These are phyloP conservation scores for Ceratocystis huliohia DNA, from an alignment of 2,329 filamentous ascomycete species.

Conservation along the genomic window DNA sequence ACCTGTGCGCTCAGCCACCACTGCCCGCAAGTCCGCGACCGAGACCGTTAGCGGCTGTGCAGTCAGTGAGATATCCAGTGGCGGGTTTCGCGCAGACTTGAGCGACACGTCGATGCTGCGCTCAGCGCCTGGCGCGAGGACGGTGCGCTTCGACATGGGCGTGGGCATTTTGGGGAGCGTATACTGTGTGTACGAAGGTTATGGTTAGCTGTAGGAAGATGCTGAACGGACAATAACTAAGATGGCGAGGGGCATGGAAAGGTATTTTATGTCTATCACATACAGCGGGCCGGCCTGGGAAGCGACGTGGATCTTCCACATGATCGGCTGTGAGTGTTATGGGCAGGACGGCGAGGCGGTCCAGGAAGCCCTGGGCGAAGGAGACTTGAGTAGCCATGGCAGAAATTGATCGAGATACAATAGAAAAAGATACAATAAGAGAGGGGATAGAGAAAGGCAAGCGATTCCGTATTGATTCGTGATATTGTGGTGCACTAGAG, in stretches of 20 bases:
- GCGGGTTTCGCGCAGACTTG: conserved; percentile 66
- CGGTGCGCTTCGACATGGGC: conserved; percentile 38
- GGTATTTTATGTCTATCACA: conserved; percentile 16
- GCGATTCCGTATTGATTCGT: no score
- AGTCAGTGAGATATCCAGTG: conserved; percentile 53
- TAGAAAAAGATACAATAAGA: neutral
- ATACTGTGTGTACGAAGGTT: conserved; percentile 37
- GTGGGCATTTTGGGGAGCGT: conserved; percentile 57
- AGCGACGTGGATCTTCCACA: conserved; percentile 71
- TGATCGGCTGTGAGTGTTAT: conserved; percentile 77
- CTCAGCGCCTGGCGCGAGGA: conserved; percentile 40
- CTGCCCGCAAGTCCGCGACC: conserved; percentile 63
- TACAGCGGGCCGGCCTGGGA: conserved; percentile 67
- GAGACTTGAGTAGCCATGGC: conserved; percentile 49
- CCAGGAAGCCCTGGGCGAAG: conserved; percentile 76
- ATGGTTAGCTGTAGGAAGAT: conserved; percentile 9
- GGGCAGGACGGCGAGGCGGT: conserved; percentile 63
- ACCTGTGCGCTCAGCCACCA: conserved; percentile 49
- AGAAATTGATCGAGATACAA: neutral
- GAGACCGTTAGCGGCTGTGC: conserved; percentile 55
- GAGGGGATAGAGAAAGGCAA: neutral
- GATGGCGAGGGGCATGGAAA: neutral
- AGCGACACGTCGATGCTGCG: conserved; percentile 47
- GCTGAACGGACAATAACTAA: neutral
- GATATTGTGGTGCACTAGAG: neutral